Conservation (phyloP, 2,329 filamentous ascomycete genomes). For the Aspergillus udagawae region DNA sequence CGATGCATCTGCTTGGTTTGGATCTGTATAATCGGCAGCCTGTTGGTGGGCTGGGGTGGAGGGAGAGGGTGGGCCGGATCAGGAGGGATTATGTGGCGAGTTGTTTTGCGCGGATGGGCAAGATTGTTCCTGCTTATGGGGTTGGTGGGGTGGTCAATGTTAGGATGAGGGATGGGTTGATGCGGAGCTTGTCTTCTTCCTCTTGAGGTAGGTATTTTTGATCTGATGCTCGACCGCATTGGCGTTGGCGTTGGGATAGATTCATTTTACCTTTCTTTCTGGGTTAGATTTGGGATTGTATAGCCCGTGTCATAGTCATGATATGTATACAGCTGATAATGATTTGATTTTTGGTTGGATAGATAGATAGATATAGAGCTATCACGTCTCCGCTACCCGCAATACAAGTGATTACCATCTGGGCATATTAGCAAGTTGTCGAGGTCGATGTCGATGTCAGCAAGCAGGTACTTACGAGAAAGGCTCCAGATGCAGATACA, state of each 20-base stretch:
- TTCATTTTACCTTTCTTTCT: too few species aligned
- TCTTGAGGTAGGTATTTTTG: not conserved
- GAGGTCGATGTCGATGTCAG: too few species aligned
- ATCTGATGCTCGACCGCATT: too few species aligned
- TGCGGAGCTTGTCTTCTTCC: constrained; percentile 56
- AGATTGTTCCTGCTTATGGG: constrained; percentile 86
- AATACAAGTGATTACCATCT: too few species aligned
- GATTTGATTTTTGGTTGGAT: not conserved
- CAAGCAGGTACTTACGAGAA: constrained; percentile 40
- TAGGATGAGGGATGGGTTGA: constrained; percentile 63
- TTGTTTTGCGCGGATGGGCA: constrained; percentile 69
- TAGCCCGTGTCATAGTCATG: too few species aligned
- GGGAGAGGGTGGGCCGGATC: constrained; percentile 65
- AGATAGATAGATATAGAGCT: not conserved
- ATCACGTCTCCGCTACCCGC: too few species aligned
- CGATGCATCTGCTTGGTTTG: constrained; percentile 77
- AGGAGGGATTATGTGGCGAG: constrained; percentile 71
- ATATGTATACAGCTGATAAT: not conserved
- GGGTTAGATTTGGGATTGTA: too few species aligned
- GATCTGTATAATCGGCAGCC: constrained; percentile 75
- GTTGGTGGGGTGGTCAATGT: constrained; percentile 82
- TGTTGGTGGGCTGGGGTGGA: constrained; percentile 43
- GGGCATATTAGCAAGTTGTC: not conserved
- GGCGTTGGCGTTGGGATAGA: not conserved
- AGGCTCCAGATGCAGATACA: constrained; percentile 48